Conservation (phyloP, 2,329 filamentous ascomycete species). For the Clonostachys rhizophaga region DNA sequence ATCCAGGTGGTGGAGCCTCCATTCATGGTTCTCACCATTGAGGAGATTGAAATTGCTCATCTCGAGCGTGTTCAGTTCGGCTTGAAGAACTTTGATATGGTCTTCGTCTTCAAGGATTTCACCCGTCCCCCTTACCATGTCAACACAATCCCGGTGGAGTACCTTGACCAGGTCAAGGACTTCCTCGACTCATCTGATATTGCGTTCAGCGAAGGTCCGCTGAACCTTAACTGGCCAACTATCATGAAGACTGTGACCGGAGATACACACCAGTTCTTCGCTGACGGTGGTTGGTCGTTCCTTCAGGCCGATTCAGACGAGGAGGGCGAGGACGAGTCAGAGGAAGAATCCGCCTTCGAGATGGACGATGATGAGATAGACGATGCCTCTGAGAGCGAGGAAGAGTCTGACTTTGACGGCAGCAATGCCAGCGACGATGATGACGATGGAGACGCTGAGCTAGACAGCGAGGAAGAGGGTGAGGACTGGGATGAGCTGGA, state of each 20-base stretch:
- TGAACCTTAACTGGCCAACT: slow-evolving; percentile 97
- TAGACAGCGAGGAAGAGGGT: slow-evolving; percentile 66
- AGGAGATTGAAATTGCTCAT: slow-evolving; percentile 94
- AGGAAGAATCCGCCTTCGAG: slow-evolving; percentile 91
- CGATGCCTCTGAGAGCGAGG: slow-evolving; percentile 73
- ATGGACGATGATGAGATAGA: slow-evolving; percentile 83
- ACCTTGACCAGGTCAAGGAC: slow-evolving; percentile 91
- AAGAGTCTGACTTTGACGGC: slow-evolving; percentile 82
- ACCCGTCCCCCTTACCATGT: slow-evolving; percentile 85
- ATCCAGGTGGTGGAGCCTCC: slow-evolving; percentile 96
- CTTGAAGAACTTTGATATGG: slow-evolving; percentile 97
- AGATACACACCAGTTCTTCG: slow-evolving; percentile 93
- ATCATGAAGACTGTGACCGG: slow-evolving; percentile 99
- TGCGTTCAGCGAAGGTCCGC: slow-evolving; percentile 85
- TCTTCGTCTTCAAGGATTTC: slow-evolving; percentile 98
- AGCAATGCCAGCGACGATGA: slow-evolving; percentile 83
- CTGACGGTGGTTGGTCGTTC: slow-evolving; percentile 93
- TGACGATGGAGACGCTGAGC: slow-evolving; percentile 61
- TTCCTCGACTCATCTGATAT: slow-evolving; percentile 97
- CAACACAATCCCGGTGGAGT: slow-evolving; percentile 97
- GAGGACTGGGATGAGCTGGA: slow-evolving; percentile 96
- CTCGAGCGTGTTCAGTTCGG: slow-evolving; percentile 95
- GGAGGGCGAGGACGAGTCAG: slow-evolving; percentile 75
- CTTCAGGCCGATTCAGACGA: slow-evolving; percentile 82
- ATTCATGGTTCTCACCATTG: slow-evolving; percentile 91